phyloP scores from a whole-genome alignment of 2,329 filamentous ascomycete genomes.

The Colletotrichum plurivorum region DNA sequence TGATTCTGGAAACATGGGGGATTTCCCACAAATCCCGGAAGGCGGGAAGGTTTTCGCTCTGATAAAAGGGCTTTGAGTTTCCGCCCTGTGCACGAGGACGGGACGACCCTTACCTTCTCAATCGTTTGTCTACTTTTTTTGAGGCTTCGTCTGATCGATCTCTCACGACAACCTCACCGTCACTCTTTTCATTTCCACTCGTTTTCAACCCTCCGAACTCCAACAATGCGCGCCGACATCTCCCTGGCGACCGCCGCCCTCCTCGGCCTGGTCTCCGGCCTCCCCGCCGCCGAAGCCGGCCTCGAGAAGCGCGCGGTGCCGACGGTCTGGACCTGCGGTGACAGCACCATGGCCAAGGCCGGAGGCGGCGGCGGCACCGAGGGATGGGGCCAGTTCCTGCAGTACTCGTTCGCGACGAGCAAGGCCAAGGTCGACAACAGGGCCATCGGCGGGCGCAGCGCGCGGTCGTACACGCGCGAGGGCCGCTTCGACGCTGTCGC shows the following conservation, averaged over 20 bases:
- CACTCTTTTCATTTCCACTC: not conserved
- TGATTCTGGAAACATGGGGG: not conserved
- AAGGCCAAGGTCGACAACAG: constrained; percentile 67
- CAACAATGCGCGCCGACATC: constrained; percentile 31
- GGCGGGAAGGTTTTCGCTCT: not conserved
- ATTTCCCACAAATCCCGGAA: constrained; percentile 23
- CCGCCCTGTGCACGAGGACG: not conserved
- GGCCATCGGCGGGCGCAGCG: constrained; percentile 76
- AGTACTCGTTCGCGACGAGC: constrained; percentile 57
- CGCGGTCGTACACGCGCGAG: constrained; percentile 77
- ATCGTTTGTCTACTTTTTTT: not conserved
- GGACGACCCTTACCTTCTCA: no score
- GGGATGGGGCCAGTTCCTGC: constrained; percentile 76
- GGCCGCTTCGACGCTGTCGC: constrained; percentile 73
- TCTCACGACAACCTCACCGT: constrained; percentile 4
- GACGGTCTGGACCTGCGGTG: constrained; percentile 70
- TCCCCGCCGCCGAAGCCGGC: constrained; percentile 38
- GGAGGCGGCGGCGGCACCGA: constrained; percentile 59
- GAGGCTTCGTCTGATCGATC: not conserved
- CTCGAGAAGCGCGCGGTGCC: constrained; percentile 37
- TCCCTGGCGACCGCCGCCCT: constrained; percentile 25
- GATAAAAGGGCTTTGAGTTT: not conserved
- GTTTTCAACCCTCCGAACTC: not conserved
- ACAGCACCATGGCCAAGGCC: constrained; percentile 72
- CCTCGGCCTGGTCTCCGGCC: constrained; percentile 35